Evolutionary conservation across 1,284 basidiomycete species (phyloP), one percentile per base, ranked within the genome.

Genomic region (Microbotryum saponariae): DNA sequence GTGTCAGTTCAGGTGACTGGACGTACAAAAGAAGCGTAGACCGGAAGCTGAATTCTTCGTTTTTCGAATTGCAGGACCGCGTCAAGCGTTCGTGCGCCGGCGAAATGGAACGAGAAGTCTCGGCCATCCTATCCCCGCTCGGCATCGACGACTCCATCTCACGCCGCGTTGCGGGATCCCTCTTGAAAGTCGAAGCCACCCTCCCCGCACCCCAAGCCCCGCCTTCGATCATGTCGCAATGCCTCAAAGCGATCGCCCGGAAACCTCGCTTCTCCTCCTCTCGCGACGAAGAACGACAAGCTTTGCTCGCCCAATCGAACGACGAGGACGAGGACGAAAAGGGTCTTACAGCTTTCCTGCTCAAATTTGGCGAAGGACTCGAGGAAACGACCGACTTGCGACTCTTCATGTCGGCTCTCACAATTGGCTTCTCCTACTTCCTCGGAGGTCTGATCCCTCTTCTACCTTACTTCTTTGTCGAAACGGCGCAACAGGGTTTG

Each of bases 71-170:
- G 18, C 80, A 85, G 59, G 82, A 85, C n/a, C 85, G 93, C 48
- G 91, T 97, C 18, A 76, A 83, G 6, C 84, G 90, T 20, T 90
- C 86, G 56, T 97, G 94, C 74, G 83, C 85, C 23, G 90, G 90
- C 60, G 93, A 97, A 79, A 89, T 97, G 83, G 91, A 97, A 77
- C 84, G 93, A 55, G 94, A 97, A 75, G 91, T 97, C 0, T 81
- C 86, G 65, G 87, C 84, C 49, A 84, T 98, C 5, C 84, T 97
- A 14, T 88, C 87, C 2, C 87, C 89, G 0, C 82, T 96, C 54
- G 94, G 94, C 52, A 83, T 98, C 42, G 87, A 92, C 67, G 85
- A 91, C 72, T 80, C 81, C 51, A 83, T 90, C 7, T 91, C 88
- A 62, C 81, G 84, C 18, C 81, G 84, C 29, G 89, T 97, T 25